Evolutionary conservation across 2,329 filamentous ascomycete genomes (phyloP), one percentile per base, ranked within the genome.

Genomic region (Ophiostoma triangulosporum): DNA sequence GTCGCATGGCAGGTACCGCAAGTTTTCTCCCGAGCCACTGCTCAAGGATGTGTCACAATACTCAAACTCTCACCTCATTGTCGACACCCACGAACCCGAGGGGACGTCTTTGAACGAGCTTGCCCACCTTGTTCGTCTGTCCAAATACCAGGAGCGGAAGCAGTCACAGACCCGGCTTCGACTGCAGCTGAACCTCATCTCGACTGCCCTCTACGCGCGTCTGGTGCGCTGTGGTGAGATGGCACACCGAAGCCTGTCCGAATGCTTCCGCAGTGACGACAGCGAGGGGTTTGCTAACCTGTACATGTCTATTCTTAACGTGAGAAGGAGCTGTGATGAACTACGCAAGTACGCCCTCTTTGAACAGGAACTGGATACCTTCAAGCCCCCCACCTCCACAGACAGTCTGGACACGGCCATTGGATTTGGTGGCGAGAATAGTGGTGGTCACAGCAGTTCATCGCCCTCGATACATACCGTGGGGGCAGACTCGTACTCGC

Each of bases 81-180:
- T 20, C 17, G 17, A 36, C 53, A 73, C 76, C 49, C 73, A 76
- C 35, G 78, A 84, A 57, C 74, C 73, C 51, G 79, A 84, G 46
- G 77, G 79, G 55, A 87, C 84, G 46, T 84, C 82, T 14, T 72
- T 91, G 57, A 81, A 86, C 62, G 85, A 90, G 67, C 77, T 91
- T 60, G 85, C 85, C 51, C 85, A 89, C 66, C 69, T 90, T 61
- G 84, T 88, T 59, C 81, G 85, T 57, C 72, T 89, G 57, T 85
- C 85, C 64, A 85, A 83, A 62, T 88, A 89, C 65, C 86, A 91
- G 68, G 83, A 88, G 73, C 84, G 84, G 73, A 86, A 87, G 73
- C 80, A 85, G 69, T 75, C 78, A 59, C 83, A 84, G 64, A 85
- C 83, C 46, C 77, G 86, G 60, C 73, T 85, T 59, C 82, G 85